Base-by-base conservation (phyloP, 495 filamentous ascomycete genomes). In the Talaromyces thailandensis region DNA sequence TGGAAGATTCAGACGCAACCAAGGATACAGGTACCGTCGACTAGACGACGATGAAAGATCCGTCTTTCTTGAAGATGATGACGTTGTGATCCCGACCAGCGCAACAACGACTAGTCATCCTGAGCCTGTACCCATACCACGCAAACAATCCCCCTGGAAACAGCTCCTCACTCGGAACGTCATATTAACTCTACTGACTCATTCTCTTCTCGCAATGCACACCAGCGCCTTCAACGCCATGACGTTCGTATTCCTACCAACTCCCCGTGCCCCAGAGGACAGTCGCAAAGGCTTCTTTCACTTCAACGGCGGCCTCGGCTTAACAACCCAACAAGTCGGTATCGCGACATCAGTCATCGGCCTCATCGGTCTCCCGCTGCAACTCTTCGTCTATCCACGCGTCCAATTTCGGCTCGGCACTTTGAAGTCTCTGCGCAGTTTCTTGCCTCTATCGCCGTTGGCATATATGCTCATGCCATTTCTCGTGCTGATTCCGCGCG, bases 151-250 rank as follows among this genome's bases (percentile, higher is more conserved):
- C 23, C 69, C 80, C 9, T 84, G 88, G 71, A 75, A 78, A 18
- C 73, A 75, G 21, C 86, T 89, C 32, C 88, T 83, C 75, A 87
- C 87, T 0, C 75, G 73, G 16, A 86, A 87, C 51, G 79, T 91
- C 6, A 63, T 86, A 23, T 70, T 81, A 7, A 88, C 87, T 0
- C 72, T 92, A 1, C 66, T 89, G 35, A 78, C 81, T 4, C 86
- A 91, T 35, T 84, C 81, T 43, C 76, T 91, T 8, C 76, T 93
- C 16, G 83, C 86, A n/a, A 78, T 90, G 64, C 90, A 93, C 70
- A 85, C 87, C 35, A 83, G 86, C 37, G 86, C 89, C 7, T 93
- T 90, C 78, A 88, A 87, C 72, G 81, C 86, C 53, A 79, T 92
- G 66, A 88, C 87, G 52, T 89, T 87, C 56, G 80, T 89, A 25